Evolutionary conservation across 768 basidiomycete genomes (phyloP), one percentile per base, ranked within the genome.

Genomic region (Flagelloscypha sp.): DNA sequence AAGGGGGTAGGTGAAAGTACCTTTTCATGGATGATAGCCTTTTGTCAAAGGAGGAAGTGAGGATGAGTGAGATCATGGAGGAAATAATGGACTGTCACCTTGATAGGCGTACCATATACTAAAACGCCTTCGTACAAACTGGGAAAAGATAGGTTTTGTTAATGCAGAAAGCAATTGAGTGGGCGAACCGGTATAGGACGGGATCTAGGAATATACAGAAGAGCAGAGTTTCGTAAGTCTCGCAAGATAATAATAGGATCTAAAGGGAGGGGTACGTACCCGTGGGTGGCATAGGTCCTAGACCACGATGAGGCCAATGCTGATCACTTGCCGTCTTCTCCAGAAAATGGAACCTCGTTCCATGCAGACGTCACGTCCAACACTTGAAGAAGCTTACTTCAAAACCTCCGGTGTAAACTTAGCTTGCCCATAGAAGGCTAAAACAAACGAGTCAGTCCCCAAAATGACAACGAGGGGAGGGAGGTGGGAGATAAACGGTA

Each of bases 261-360:
- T 89, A 58, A 21, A 85, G 75, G 55, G 88, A 89, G 44, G 88
- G 64, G 15, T 86, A 72, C 16, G 85, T 84, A 44, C 88, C 85
- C 1, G 70, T 76, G 1, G 85, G 86, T 1, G 83, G 81, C 36
- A 74, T 63, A 3, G 82, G 74, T 6, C 79, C 79, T 17, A 84
- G 55, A 4, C 74, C 74, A 35, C 86, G 80, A 45, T 75, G 72
- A 7, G 86, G 86, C 68, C 67, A 85, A 81, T 83, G 86, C 23
- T 77, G 68, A 9, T 62, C 56, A n/a, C n/a, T n/a, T n/a, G 20
- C 81, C 82, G 12, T 84, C 47, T 24, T 70, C 64, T 6, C 49
- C 59, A 16, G 65, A 43, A 12, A 78, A n/a, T n/a, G n/a, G 52
- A 17, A 49, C 50, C 1, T 33, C 36, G n/a, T 49, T n/a, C n/a